Evolutionary conservation across 495 filamentous ascomycete species (phyloP), one percentile per base, ranked within the genome.

Genomic region (Trypethelium eluteriae): DNA sequence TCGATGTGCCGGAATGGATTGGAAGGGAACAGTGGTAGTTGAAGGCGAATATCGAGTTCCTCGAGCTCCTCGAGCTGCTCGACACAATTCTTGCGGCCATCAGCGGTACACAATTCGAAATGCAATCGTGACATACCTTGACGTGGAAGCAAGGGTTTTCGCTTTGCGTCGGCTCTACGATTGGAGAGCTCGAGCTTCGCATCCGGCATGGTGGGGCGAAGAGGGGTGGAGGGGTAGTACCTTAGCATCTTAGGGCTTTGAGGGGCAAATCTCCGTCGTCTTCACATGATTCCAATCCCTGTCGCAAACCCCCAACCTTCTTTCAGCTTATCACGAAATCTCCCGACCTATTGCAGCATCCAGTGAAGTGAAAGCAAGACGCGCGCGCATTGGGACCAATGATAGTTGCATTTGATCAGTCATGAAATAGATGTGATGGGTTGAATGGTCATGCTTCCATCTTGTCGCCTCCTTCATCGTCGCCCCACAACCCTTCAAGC

Each of bases 401-500:
- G 25, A 25, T 25, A 25, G 25, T 25, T 25, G 25, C 25, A 25
- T 25, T 25, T 25, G 25, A 25, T 25, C 25, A 25, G 25, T 25
- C 25, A 25, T 25, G 25, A 53, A 18, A 53, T 2, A 53, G n/a
- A 11, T 18, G 16, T 53, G 12, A 39, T 16, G 49, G n/a, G 38
- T 11, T 16, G 11, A 36, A 35, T 63, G 38, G 25, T 70, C 62
- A 74, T 56, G 53, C 62, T 63, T 73, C 68, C 71, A 72, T 75
- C 36, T 73, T 77, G 70, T 81, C 77, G 34, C 66, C 80, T 64
- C 70, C 76, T 62, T 79, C 75, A 32, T 80, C 83, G 75, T 89
- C 85, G 1, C 89, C 90, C 89, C 90, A 96, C n/a, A 98, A 75
- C 0, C 92, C 94, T 72, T 97, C 94, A 41, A 98, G 82, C 80